Percentiles rank a stretch among this genome's conserved stretches.
Evolutionary conservation across 305 asterid species (phyloP).

Genomic region (Withania somnifera): DNA sequence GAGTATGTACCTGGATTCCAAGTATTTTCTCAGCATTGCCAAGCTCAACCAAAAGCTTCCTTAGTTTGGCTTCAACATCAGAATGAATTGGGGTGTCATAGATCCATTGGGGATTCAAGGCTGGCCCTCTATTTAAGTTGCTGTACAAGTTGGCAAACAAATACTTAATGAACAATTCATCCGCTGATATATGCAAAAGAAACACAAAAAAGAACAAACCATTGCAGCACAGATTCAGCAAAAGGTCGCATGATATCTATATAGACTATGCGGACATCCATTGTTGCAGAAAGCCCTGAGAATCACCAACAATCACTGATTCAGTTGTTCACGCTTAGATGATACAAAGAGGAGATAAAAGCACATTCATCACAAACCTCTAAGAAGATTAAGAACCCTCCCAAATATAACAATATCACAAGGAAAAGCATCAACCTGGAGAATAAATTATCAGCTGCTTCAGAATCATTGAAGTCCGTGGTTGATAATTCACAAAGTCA

Average conservation of each 20-base stretch:
- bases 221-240: constrained; percentile 85
- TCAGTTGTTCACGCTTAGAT: background rate
- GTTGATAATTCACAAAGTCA: background rate
- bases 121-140: constrained; percentile 57
- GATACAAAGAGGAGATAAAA: background rate
- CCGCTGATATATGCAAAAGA: constrained; percentile 7
- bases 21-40: constrained; percentile 84
- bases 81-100: constrained; percentile 72
- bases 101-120: constrained; percentile 61
- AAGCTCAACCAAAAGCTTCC: constrained; percentile 72
- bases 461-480: background rate
- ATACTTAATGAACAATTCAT: constrained; percentile 18
- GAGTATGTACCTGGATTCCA: constrained; percentile 74
- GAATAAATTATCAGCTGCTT: constrained; percentile 4
- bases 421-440: constrained; percentile 99
- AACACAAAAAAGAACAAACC: constrained; percentile 32
- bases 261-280: constrained; percentile 77
- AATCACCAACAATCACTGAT: background rate
- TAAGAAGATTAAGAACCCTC: constrained; percentile 88
- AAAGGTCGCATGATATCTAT: constrained; percentile 92
- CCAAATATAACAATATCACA: constrained; percentile 94
- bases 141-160: constrained; percentile 35
- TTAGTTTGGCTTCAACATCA: constrained; percentile 72
- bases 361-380: constrained; percentile 44
- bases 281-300: constrained; percentile 86